A percentile compares a stretch with the other conserved stretches of the same genome.
Conservation (phyloP, 768 basidiomycete species). For the Hebeloma cylindrosporum region DNA sequence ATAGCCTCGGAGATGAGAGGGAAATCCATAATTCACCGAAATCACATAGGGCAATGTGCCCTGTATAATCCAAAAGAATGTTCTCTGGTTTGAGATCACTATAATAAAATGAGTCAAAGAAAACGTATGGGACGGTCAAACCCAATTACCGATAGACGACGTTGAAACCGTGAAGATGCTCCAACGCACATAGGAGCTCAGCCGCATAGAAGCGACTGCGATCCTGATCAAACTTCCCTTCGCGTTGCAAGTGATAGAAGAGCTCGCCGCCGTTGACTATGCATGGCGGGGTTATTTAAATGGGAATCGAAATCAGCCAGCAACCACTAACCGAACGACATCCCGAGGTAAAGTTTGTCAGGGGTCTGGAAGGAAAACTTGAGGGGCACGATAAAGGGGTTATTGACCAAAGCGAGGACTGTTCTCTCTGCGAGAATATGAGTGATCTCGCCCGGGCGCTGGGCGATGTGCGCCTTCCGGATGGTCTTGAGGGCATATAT, state of each 20-base stretch:
- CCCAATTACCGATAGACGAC: slow-evolving; percentile 94
- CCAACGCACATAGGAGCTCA: slow-evolving; percentile 92
- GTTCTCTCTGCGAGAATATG: slow-evolving; percentile 98
- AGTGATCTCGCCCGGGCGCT: slow-evolving; percentile 94
- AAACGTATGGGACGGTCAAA: not conserved
- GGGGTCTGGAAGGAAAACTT: slow-evolving; percentile 99
- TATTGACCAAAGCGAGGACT: slow-evolving; percentile 95
- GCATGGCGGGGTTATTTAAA: not conserved
- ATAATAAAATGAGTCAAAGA: slow-evolving; percentile 4
- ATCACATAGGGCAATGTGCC: slow-evolving; percentile 97
- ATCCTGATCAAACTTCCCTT: slow-evolving; percentile 93
- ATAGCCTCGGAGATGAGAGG: slow-evolving; percentile 1
- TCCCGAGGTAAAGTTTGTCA: slow-evolving; percentile 95
- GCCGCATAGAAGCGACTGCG: slow-evolving; percentile 97
- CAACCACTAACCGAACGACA: slow-evolving; percentile 79
- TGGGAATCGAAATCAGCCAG: not conserved
- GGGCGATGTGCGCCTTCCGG: slow-evolving; percentile 96
- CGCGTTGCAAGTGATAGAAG: slow-evolving; percentile 96
- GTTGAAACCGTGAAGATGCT: slow-evolving; percentile 96
- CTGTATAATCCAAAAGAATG: slow-evolving; percentile 94
- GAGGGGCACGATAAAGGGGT: slow-evolving; percentile 98
- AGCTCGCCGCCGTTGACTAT: slow-evolving; percentile 97
- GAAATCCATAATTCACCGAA: slow-evolving; percentile 56
- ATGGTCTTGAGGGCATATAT: slow-evolving; percentile 99
- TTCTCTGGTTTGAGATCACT: slow-evolving; percentile 98